A percentile compares a stretch with the other conserved stretches of the same genome.
These are phyloP conservation scores for Epichloe uncinata DNA, from an alignment of 2,329 filamentous ascomycete species.

Conservation along the genomic window DNA sequence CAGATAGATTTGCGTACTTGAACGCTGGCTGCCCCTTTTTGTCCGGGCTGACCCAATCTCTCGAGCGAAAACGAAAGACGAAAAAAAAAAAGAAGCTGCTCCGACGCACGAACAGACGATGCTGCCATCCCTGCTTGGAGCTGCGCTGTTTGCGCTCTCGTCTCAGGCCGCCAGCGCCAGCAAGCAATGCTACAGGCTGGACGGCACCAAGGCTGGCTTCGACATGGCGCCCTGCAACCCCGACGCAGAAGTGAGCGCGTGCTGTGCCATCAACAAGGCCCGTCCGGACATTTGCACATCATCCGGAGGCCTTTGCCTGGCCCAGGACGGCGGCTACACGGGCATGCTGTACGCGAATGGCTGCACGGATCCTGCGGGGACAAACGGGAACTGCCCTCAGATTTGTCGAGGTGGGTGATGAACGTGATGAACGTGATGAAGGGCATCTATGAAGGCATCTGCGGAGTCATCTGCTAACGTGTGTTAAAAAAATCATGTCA, in stretches of 20 bases:
- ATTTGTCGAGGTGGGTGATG: constrained; percentile 7
- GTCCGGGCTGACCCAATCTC: too few relatives aligned
- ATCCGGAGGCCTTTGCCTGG: constrained; percentile 10
- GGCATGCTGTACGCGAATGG: constrained; percentile 12
- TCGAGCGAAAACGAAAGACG: too few relatives aligned
- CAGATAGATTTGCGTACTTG: too few relatives aligned
- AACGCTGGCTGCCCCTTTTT: too few relatives aligned
- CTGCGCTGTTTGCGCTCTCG: not conserved
- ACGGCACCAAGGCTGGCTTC: not conserved
- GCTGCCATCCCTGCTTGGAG: not conserved
- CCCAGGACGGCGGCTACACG: constrained; percentile 5
- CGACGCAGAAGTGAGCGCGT: constrained; percentile 9
- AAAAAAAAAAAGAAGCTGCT: too few relatives aligned
- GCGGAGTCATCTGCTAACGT: too few relatives aligned
- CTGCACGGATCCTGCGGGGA: constrained; percentile 10
- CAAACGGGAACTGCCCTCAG: constrained; percentile 7
- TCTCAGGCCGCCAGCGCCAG: not conserved
- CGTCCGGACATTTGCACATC: constrained; percentile 11
- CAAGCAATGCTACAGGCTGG: not conserved
- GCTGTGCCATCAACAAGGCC: constrained; percentile 9
- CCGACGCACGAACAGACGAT: not conserved
- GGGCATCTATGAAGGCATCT: too few relatives aligned
- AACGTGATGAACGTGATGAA: too few relatives aligned
- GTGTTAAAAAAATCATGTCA: too few relatives aligned
- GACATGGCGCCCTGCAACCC: constrained; percentile 8